Conservation (phyloP, 306 rosid genomes). For the Lotus japonicus region DNA sequence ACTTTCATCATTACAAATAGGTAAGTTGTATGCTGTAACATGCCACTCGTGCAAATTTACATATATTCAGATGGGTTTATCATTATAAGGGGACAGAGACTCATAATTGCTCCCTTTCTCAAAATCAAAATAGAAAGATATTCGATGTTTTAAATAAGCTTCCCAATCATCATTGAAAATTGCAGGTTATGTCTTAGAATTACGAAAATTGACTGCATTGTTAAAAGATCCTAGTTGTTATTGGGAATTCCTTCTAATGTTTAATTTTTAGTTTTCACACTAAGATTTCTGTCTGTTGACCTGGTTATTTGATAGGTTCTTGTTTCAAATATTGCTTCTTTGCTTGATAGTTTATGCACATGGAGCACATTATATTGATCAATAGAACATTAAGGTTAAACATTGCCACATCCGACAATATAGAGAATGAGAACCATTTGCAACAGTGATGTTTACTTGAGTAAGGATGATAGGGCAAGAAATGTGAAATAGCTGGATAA, state of each 20-base stretch:
- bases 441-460: too few relatives aligned
- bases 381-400: too few relatives aligned
- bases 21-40: slow-evolving; percentile 32
- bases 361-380: too few relatives aligned
- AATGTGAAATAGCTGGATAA: too few relatives aligned
- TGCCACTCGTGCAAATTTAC: neutral
- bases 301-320: too few relatives aligned
- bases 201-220: neutral
- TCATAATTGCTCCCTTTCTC: neutral
- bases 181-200: neutral
- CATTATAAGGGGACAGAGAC: neutral
- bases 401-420: too few relatives aligned
- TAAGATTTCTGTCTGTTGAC: too few relatives aligned
- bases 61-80: neutral
- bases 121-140: neutral
- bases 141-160: neutral
- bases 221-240: neutral
- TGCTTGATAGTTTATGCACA: too few relatives aligned
- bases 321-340: too few relatives aligned
- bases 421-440: too few relatives aligned
- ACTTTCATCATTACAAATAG: slow-evolving; percentile 80
- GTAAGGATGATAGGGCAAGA: too few relatives aligned
- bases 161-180: neutral
- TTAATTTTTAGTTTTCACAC: too few relatives aligned
- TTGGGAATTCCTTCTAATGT: neutral